These are phyloP conservation scores for Periconia sp. DNA, from an alignment of 2,329 filamentous ascomycete species.

Conservation along the genomic window DNA sequence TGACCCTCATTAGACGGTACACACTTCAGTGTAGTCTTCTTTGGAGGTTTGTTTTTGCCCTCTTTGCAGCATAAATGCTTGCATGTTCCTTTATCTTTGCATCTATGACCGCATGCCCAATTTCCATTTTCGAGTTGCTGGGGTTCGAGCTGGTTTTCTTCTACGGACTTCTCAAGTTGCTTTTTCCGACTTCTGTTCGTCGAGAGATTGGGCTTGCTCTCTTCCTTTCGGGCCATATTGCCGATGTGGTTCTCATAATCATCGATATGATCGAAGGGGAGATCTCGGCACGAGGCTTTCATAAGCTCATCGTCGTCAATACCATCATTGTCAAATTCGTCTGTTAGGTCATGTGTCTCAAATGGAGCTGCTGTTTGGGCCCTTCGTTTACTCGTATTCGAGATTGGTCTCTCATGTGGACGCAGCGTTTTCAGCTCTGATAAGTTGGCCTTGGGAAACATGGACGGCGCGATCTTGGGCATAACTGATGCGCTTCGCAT, in stretches of 20 bases:
- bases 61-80: conserved; percentile 76
- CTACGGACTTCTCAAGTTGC: conserved; percentile 7
- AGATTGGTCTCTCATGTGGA: conserved; percentile 19
- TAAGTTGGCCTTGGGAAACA: conserved; percentile 47
- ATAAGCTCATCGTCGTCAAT: conserved; percentile 62
- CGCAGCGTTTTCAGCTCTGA: conserved; percentile 19
- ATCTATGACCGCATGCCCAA: conserved; percentile 76
- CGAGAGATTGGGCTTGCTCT: conserved; percentile 19
- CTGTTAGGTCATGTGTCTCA: conserved; percentile 30
- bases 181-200: conserved; percentile 10
- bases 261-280: conserved; percentile 60
- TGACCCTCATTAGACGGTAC: conserved; percentile 12
- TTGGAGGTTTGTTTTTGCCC: conserved; percentile 69
- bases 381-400: conserved; percentile 40
- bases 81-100: conserved; percentile 67
- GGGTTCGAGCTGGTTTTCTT: conserved; percentile 45
- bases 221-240: conserved; percentile 21
- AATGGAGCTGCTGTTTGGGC: conserved; percentile 16
- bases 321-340: conserved; percentile 61
- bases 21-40: conserved; percentile 44
- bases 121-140: conserved; percentile 69
- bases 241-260: conserved; percentile 48
- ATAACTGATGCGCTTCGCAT: conserved; percentile 59
- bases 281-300: conserved; percentile 44
- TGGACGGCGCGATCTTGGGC: conserved; percentile 54